phyloP scores from a whole-genome alignment of 2,329 filamentous ascomycete genomes.

The Zelopaecilomyces penicillatus region DNA sequence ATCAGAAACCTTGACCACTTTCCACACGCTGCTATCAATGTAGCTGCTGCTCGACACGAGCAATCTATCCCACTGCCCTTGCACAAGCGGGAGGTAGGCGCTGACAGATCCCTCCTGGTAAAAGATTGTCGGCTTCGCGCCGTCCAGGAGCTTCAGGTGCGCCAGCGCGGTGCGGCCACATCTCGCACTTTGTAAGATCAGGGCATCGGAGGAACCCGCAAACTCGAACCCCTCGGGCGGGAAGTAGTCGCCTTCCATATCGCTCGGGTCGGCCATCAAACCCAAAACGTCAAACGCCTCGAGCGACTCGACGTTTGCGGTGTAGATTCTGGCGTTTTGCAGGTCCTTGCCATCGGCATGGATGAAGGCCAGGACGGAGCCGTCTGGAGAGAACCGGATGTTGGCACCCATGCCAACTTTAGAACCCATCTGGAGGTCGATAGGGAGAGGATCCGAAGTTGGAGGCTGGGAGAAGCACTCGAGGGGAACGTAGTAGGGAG shows the following conservation, averaged over 20 bases:
- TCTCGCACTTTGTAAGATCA: slow-evolving; percentile 26
- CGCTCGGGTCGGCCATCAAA: slow-evolving; percentile 1
- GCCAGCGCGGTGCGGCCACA: slow-evolving; percentile 26
- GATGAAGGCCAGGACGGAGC: slow-evolving; percentile 26
- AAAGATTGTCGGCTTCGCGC: slow-evolving; percentile 18
- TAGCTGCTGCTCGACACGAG: slow-evolving; percentile 30
- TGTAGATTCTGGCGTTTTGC: slow-evolving; percentile 20
- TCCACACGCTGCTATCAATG: slow-evolving; percentile 30
- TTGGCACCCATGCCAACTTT: slow-evolving; percentile 11
- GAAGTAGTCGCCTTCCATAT: slow-evolving; percentile 16
- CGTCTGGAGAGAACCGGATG: slow-evolving; percentile 30
- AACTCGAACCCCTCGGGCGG: slow-evolving; percentile 27
- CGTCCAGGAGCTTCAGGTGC: slow-evolving; percentile 22
- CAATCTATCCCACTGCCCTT: slow-evolving; percentile 19
- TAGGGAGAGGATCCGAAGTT: slow-evolving; percentile 13
- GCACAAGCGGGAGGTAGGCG: slow-evolving; percentile 19
- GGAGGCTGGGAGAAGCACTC: slow-evolving; percentile 21
- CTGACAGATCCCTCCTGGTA: slow-evolving; percentile 19
- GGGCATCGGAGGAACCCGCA: slow-evolving; percentile 20
- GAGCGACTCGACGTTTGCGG: slow-evolving; percentile 16
- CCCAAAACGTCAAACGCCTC: slow-evolving; percentile 8
- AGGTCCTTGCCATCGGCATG: slow-evolving; percentile 15
- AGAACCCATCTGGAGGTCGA: slow-evolving; percentile 13
- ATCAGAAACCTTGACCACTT: slow-evolving; percentile 21
- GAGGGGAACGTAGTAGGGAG: slow-evolving; percentile 26